Percentiles rank a stretch among this genome's conserved stretches.
These are phyloP conservation scores for Grigorovia yakushimaensis DNA, from an alignment of 805 yeast genomes.

Conservation along the genomic window DNA sequence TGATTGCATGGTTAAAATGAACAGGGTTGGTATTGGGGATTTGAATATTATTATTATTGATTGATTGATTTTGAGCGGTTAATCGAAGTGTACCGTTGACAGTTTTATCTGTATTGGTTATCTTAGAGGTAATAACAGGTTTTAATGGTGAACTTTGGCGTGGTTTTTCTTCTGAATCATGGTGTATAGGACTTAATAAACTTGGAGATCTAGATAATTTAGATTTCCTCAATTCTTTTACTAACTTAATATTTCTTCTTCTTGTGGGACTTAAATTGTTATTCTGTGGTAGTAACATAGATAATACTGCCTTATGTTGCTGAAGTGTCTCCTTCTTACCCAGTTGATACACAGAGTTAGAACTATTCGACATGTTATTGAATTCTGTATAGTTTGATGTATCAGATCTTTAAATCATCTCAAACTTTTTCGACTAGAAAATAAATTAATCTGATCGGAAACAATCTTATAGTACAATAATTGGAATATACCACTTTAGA, in stretches of 20 bases:
- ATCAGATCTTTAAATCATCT: neutral
- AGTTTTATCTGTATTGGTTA: neutral
- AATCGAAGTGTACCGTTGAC: neutral
- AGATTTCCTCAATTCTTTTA: neutral
- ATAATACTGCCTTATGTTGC: slow-evolving; percentile 4
- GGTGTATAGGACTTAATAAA: neutral
- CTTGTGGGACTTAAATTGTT: slow-evolving; percentile 1
- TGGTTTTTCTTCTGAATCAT: neutral
- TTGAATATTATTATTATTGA: neutral
- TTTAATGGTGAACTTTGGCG: neutral
- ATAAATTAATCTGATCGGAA: neutral
- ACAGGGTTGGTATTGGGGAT: neutral
- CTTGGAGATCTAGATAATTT: slow-evolving; percentile 1
- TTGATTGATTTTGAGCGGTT: neutral
- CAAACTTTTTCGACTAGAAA: neutral
- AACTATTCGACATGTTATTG: neutral
- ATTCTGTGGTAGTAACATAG: slow-evolving; percentile 1
- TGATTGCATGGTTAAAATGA: neutral
- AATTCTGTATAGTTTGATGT: neutral
- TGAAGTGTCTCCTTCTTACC: neutral
- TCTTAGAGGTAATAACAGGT: neutral
- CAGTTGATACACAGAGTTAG: slow-evolving; percentile 1
- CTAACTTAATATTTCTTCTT: neutral
- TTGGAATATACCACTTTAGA: neutral
- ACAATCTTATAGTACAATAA: neutral